Percentiles rank a stretch among this genome's conserved stretches.
Conservation (phyloP, 2,329 filamentous ascomycete genomes). For the Juglanconis oblonga region DNA sequence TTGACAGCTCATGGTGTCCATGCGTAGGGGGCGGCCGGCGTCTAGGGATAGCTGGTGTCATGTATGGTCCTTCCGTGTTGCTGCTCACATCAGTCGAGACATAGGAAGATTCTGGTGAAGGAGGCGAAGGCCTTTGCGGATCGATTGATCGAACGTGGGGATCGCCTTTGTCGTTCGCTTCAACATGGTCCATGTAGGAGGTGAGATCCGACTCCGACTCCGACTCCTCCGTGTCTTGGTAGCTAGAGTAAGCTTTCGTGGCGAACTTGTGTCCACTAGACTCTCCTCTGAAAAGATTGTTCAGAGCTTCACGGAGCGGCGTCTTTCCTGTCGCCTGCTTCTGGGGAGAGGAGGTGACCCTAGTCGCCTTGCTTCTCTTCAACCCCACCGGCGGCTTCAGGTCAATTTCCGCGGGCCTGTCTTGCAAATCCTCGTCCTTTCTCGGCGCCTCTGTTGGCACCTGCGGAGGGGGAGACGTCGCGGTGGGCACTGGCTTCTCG, state of each 20-base stretch:
- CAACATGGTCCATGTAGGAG: conserved; percentile 12
- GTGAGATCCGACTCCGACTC: conserved; percentile 21
- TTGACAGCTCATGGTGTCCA: conserved; percentile 54
- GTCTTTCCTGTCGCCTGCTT: conserved; percentile 44
- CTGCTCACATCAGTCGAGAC: conserved; percentile 20
- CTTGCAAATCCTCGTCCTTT: conserved; percentile 1
- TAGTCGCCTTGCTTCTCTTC: conserved; percentile 55
- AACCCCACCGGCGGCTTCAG: conserved; percentile 32
- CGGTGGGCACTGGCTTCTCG: conserved; percentile 21
- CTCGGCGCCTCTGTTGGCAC: background rate
- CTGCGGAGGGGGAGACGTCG: background rate
- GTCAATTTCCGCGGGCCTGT: background rate
- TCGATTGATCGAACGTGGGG: conserved; percentile 30
- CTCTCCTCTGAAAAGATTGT: conserved; percentile 62
- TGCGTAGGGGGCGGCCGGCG: conserved; percentile 47
- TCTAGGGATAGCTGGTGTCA: conserved; percentile 22
- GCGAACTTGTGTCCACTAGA: conserved; percentile 46
- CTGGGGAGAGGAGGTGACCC: conserved; percentile 45
- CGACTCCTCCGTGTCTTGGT: conserved; percentile 34
- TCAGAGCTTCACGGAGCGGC: conserved; percentile 56
- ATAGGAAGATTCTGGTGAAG: conserved; percentile 29
- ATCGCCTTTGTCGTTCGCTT: conserved; percentile 24
- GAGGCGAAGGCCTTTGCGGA: conserved; percentile 29
- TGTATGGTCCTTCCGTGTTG: conserved; percentile 23
- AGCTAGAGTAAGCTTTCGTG: conserved; percentile 47